Percentiles rank a stretch among this genome's conserved stretches.
These are phyloP conservation scores for Sporobolomyces pararoseus DNA, from an alignment of 768 basidiomycete genomes.

Conservation along the genomic window DNA sequence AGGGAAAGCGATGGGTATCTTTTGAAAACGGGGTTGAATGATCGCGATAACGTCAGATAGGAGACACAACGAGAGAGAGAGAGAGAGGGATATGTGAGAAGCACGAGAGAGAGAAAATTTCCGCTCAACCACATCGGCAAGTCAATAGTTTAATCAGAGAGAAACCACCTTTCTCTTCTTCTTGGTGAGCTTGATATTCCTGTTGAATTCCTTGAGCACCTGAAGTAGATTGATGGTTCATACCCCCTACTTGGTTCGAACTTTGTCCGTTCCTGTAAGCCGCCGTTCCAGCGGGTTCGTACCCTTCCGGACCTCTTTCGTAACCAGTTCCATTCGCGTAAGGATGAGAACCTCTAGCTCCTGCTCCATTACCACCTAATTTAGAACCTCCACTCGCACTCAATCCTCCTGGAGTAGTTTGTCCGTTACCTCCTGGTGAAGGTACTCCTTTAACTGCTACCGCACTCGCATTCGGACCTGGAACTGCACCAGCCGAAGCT, in stretches of 20 bases:
- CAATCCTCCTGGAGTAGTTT: background rate
- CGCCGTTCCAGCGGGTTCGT: conserved; percentile 11
- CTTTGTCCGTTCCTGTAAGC: conserved; percentile 6
- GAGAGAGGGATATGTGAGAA: background rate
- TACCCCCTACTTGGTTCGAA: conserved; percentile 1
- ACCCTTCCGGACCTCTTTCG: conserved; percentile 6
- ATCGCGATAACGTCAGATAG: too few relatives aligned
- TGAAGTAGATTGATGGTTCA: background rate
- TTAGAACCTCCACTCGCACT: background rate
- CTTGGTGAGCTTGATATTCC: conserved; percentile 35
- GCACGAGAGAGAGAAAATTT: background rate
- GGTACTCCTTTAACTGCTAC: conserved; percentile 38
- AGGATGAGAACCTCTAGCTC: conserved; percentile 1
- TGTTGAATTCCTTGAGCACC: background rate
- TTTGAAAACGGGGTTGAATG: too few relatives aligned
- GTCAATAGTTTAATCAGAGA: conserved; percentile 42
- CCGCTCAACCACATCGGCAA: conserved; percentile 43
- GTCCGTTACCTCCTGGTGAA: conserved; percentile 13
- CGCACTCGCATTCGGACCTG: conserved; percentile 31
- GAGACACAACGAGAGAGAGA: background rate
- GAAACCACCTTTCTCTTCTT: conserved; percentile 37
- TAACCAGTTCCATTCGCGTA: conserved; percentile 21
- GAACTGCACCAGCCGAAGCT: conserved; percentile 27
- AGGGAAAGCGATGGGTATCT: background rate
- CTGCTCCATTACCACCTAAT: background rate